Conservation (phyloP, 805 yeast species). For the Yamadazyma nakazawae region DNA sequence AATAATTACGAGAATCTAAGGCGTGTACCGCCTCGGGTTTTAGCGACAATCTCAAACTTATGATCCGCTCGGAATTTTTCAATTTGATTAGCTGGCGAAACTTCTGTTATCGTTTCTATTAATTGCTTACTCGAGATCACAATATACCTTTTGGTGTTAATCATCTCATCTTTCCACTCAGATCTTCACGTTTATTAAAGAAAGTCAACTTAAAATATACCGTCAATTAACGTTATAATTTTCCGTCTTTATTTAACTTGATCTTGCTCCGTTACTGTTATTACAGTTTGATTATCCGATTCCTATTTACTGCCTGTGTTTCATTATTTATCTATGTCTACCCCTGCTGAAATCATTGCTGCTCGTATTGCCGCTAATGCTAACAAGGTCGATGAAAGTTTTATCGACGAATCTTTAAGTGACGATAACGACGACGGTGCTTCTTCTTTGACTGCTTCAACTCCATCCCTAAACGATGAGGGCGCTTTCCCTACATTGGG, state of each 20-base stretch:
- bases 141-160: too few species aligned
- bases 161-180: not conserved
- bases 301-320: not conserved
- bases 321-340: constrained; percentile 28
- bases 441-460: constrained; percentile 16
- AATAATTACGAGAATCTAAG: not conserved
- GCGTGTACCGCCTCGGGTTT: not conserved
- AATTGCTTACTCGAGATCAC: not conserved
- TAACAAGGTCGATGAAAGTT: constrained; percentile 6
- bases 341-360: constrained; percentile 49
- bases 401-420: constrained; percentile 14
- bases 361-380: constrained; percentile 30
- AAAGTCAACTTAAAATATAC: too few species aligned
- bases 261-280: constrained; percentile 5
- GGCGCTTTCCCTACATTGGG: constrained; percentile 68
- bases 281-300: constrained; percentile 1
- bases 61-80: not conserved
- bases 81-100: constrained; percentile 3
- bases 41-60: not conserved
- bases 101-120: not conserved
- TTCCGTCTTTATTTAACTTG: not conserved
- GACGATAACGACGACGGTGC: constrained; percentile 14
- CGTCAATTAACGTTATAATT: not conserved
- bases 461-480: constrained; percentile 48
- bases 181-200: not conserved